Percentiles rank a stretch among this genome's conserved stretches.
Evolutionary conservation across 2,329 filamentous ascomycete genomes (phyloP).

Genomic region (Cercospora sp.): DNA sequence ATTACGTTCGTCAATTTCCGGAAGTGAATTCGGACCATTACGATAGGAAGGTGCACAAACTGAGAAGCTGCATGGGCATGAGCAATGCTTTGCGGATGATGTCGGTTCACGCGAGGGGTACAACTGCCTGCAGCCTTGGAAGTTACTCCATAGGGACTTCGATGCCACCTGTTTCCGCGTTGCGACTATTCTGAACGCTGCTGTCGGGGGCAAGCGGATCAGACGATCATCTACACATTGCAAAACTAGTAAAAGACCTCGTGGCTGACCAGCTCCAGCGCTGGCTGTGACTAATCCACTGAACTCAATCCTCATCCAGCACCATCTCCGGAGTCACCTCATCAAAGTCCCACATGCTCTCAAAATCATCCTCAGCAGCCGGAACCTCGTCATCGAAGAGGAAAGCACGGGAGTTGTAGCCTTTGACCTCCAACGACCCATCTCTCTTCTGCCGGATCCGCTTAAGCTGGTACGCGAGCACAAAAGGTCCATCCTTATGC

Average conservation of each 20-base stretch:
- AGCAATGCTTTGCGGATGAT: background rate
- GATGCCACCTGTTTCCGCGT: background rate
- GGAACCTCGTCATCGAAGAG: background rate
- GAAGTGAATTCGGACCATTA: background rate
- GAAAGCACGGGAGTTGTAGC: background rate
- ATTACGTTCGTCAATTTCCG: background rate
- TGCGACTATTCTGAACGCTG: background rate
- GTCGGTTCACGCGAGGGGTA: background rate
- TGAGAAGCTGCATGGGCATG: background rate
- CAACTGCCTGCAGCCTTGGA: background rate
- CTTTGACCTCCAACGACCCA: background rate
- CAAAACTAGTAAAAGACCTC: background rate
- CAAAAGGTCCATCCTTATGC: background rate
- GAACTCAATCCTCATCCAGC: background rate
- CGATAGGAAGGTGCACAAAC: background rate
- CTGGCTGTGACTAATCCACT: background rate
- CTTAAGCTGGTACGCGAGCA: conserved; percentile 3
- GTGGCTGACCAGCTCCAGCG: background rate
- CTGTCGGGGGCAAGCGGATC: background rate
- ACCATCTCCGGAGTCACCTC: background rate
- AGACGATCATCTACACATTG: background rate
- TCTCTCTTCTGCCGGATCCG: background rate
- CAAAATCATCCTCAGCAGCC: background rate
- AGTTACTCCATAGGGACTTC: background rate
- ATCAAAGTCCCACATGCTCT: background rate